Base-by-base conservation (phyloP, 257 asterid genomes). In the Ballota nigra region DNA sequence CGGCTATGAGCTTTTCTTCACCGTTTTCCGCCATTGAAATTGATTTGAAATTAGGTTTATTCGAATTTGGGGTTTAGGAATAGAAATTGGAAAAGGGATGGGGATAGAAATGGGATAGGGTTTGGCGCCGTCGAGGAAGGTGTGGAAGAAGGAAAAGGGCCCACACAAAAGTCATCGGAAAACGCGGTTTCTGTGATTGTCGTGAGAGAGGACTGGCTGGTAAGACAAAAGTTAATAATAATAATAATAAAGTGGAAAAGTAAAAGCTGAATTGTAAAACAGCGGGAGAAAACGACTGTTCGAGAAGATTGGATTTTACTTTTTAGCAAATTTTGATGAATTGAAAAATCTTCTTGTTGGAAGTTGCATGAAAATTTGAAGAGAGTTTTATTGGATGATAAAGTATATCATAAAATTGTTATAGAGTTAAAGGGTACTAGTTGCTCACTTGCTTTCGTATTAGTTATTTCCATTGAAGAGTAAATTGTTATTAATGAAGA, bases 1-100 rank as follows among this genome's bases (percentile, higher is more conserved):
- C 88, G 2, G 89, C 92, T 5, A 90, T 80, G 18, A 90, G 79
- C 89, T 90, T 90, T 68, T 90, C 91, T 59, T 90, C 97, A 0
- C 95, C 97, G 74, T 84, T 88, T 19, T 88, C 96, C 38, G 89
- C 91, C 97, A 88, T 88, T 24, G 24, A 55, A 63, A 76, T 20
- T 28, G 16, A 16, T 53, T 58, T 3, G 16, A 29, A 24, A 70
- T 8, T 4, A 2, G 19, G 36, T 15, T 12, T n/a, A 3, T 9
- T 19, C 2, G 5, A 62, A 63, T 9, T 20, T 23, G 0, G 0
- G 26, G 11, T 13, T 29, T 47, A 0, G 15, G 7, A 56, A 10
- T 22, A 34, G 16, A 73, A 55, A 23, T 5, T 6, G 1, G 31
- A 0, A 34, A 34, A 20, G 28, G 52, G 19, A 18, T 4, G 28